A percentile compares a stretch with the other conserved stretches of the same genome.
Evolutionary conservation across 371 early-diverging fungal species (phyloP).

Genomic region (Parasitella parasitica): DNA sequence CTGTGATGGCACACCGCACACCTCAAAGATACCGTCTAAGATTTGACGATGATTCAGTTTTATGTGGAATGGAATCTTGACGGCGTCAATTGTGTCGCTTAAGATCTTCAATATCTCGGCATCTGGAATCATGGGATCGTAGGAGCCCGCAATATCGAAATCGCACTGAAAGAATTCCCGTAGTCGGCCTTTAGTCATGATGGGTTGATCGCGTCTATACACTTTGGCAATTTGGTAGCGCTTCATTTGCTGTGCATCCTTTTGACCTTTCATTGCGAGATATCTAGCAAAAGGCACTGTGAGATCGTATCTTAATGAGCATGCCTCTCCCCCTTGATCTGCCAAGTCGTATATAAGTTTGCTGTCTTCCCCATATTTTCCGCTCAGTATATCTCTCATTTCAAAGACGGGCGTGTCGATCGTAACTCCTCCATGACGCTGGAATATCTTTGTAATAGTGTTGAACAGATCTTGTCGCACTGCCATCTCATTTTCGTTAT

Average conservation of each 20-base stretch:
- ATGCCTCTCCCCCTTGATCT: conserved; percentile 98
- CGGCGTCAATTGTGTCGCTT: conserved; percentile 73
- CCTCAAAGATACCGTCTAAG: conserved; percentile 93
- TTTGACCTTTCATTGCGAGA: conserved; percentile 89
- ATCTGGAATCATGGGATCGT: conserved; percentile 97
- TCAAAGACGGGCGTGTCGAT: conserved; percentile 99
- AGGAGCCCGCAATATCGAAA: conserved; percentile 98
- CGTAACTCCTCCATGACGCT: conserved; percentile 96
- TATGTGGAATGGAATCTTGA: conserved; percentile 81
- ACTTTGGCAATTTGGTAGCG: conserved; percentile 99
- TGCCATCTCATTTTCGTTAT: conserved; percentile 91
- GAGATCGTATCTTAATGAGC: conserved; percentile 97
- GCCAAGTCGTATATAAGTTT: conserved; percentile 98
- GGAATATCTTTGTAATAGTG: conserved; percentile 84
- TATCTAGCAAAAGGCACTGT: conserved; percentile 99
- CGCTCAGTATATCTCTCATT: conserved; percentile 81
- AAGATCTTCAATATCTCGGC: conserved; percentile 89
- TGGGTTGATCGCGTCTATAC: conserved; percentile 98
- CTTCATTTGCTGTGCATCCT: conserved; percentile 83
- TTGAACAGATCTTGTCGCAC: conserved; percentile 87
- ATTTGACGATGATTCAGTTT: conserved; percentile 97
- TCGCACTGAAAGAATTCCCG: conserved; percentile 99
- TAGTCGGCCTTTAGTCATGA: conserved; percentile 98
- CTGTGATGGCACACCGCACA: conserved; percentile 89
- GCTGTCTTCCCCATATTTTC: conserved; percentile 99